Evolutionary conservation across 768 basidiomycete genomes (phyloP), one percentile per base, ranked within the genome.

Genomic region (Pholiota molesta): DNA sequence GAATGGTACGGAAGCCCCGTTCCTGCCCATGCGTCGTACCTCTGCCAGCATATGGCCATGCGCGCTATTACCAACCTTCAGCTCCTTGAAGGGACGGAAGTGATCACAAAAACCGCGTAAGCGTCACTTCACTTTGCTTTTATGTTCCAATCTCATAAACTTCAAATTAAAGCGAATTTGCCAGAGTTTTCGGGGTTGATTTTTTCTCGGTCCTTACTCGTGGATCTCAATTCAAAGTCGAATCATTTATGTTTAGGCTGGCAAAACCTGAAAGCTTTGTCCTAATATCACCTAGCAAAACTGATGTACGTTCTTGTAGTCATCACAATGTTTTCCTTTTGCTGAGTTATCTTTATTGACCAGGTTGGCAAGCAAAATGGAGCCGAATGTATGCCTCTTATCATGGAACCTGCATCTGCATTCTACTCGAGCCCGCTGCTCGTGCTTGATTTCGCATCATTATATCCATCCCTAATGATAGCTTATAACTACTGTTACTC

Each of bases 381-480:
- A 7, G 95, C 95, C 1, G 97, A 98, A 76, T 95, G 94, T 67
- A 92, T 93, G 81, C 95, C 96, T 3, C 82, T 99, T 19, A 92
- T 98, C 59, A 92, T 97, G 87, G 97, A 99, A 69, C 97, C 97
- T 0, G 78, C 87, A 42, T 97, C 95, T 0, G 92, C 91, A 2
- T 97, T 95, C 70, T 99, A 98, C 74, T 91, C 87, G 44, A 91
- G 91, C 66, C 97, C 97, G 4, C 81, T 99, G 13, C 78, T 98
- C 37, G 96, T 99, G 0, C 81, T 99, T 59, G 97, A 99, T 73
- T 99, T 99, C 72, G 94, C 97, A 68, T 95, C 92, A 2, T 82
- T 99, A 26, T 99, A 99, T 72, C 97, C 97, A 0, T 97, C 95
- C 0, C 81, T 98, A 62, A 99, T 99, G 97, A 97, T 99, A 67